phyloP scores from a whole-genome alignment of 2,329 filamentous ascomycete species.

The Aspergillus novoparasiticus region DNA sequence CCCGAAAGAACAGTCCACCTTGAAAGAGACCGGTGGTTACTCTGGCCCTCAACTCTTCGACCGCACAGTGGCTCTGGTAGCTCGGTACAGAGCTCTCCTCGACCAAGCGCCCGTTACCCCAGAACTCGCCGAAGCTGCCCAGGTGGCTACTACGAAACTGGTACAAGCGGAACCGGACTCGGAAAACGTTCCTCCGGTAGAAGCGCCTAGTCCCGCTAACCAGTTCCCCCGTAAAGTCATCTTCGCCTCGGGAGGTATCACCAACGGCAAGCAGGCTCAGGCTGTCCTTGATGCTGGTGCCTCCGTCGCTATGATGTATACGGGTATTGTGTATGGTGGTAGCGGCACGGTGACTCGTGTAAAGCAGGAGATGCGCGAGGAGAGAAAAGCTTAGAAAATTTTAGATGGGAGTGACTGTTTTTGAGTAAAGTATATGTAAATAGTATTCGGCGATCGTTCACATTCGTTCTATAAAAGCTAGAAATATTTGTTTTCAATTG shows the following conservation, averaged over 20 bases:
- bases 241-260: conserved; percentile 92
- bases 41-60: conserved; percentile 89
- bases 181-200: conserved; percentile 22
- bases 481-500: neutral
- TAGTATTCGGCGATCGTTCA: neutral
- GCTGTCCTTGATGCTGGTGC: conserved; percentile 85
- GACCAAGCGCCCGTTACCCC: conserved; percentile 50
- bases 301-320: conserved; percentile 90
- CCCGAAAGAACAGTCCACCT: conserved; percentile 64
- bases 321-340: conserved; percentile 68
- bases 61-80: conserved; percentile 75
- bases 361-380: conserved; percentile 50
- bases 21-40: conserved; percentile 82
- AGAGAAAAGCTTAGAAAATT: conserved; percentile 25
- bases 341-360: conserved; percentile 61
- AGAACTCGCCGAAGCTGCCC: conserved; percentile 15
- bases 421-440: neutral
- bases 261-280: conserved; percentile 79
- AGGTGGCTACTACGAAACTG: conserved; percentile 14
- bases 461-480: neutral
- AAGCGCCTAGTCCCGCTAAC: conserved; percentile 18
- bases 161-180: conserved; percentile 25
- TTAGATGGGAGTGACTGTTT: neutral
- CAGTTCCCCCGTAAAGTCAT: conserved; percentile 67
- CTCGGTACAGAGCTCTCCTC: conserved; percentile 72